Evolutionary conservation across 2,329 filamentous ascomycete genomes (phyloP), one percentile per base, ranked within the genome.

Genomic region (Leptoxyphium fumago): DNA sequence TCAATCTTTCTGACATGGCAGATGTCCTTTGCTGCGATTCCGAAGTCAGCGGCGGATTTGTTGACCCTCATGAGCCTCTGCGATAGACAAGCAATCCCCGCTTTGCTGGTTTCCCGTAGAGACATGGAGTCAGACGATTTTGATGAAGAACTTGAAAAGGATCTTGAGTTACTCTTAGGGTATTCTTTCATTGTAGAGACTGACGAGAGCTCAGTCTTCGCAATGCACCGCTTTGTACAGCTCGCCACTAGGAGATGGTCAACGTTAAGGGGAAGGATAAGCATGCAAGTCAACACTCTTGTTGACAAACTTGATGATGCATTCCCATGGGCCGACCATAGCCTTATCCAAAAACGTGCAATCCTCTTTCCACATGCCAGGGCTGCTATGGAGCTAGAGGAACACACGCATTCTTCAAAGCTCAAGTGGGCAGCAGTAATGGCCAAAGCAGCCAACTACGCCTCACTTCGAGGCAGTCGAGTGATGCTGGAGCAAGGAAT

Each of bases 61-160:
- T 48, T 73, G 0, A 66, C 65, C 1, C 56, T 72, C 5, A 65
- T 72, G 63, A 68, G 67, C 55, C 64, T 67, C 45, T 72, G 67
- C 48, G 59, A 72, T 42, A 54, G 55, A 17, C 61, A 69, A 48
- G 62, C 58, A 7, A 68, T 71, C 18, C 62, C 63, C 0, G 56
- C 61, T 26, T 48, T 32, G 11, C 44, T 64, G 14, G 43, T 69
- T 29, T 18, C 10, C 36, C 48, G 38, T 8, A 34, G 43, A 5
- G n/a, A 45, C 29, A 43, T 45, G 8, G 29, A 41, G 9, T 36
- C n/a, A 13, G 38, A 46, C 32, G 47, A 46, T 11, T 38, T 50
- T 39, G 48, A 53, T 10, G 26, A 47, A 2, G 48, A 49, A 8
- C 58, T 61, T 18, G 52, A 60, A 46, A 50, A 58, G 5, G 60